phyloP scores from a whole-genome alignment of 2,329 filamentous ascomycete species.

The Penicillium sp. region DNA sequence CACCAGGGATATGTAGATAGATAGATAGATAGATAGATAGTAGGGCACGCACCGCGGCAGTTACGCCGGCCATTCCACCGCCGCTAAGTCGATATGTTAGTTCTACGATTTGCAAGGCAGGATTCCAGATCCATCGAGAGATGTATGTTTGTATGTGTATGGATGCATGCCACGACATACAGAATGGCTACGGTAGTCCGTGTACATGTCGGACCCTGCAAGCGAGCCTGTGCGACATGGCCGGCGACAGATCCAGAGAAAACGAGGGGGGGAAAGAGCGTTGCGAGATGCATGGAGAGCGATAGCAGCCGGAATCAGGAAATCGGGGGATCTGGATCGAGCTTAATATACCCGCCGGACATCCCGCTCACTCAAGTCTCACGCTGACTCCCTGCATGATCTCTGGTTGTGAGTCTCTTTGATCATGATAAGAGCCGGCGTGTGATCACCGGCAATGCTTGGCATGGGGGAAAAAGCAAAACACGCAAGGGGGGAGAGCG shows the following conservation, averaged over 20 bases:
- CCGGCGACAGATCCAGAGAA: constrained; percentile 5
- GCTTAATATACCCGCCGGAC: not conserved
- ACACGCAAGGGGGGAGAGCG: not conserved
- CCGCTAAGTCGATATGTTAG: constrained; percentile 42
- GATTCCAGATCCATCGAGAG: not conserved
- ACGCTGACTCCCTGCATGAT: not conserved
- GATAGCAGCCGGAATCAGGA: not conserved
- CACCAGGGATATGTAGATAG: not conserved
- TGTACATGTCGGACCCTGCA: constrained; percentile 28
- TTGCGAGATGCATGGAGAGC: constrained; percentile 9
- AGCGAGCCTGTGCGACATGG: constrained; percentile 27
- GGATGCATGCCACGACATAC: constrained; percentile 24
- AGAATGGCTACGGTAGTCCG: constrained; percentile 41
- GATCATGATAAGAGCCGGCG: constrained; percentile 12
- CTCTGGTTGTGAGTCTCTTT: not conserved
- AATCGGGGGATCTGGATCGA: not conserved
- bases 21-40: too few species aligned
- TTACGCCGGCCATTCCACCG: constrained; percentile 67
- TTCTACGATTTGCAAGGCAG: not conserved
- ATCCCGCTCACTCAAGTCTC: too few species aligned
- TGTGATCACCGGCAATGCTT: constrained; percentile 11
- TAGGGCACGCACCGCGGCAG: constrained; percentile 56
- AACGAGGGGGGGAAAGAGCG: constrained; percentile 1
- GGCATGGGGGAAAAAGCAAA: not conserved
- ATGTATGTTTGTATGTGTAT: not conserved